Conservation (phyloP, 129 eudicot genomes). For the Silybum marianum region DNA sequence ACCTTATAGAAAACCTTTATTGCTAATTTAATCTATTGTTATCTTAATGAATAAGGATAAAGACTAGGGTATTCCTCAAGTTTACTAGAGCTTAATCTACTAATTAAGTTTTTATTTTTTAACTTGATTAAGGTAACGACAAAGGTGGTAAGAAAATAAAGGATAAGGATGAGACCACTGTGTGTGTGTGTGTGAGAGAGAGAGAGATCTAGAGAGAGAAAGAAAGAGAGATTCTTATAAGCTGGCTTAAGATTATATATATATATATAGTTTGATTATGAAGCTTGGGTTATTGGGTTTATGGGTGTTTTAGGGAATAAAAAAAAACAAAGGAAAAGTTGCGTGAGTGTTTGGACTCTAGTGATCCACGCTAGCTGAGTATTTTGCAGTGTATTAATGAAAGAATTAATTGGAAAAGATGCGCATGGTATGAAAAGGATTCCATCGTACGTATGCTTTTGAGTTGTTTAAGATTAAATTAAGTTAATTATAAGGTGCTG, state of each 20-base stretch:
- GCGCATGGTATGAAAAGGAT: constrained; percentile 50
- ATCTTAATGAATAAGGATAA: constrained; percentile 46
- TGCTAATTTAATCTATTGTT: constrained; percentile 9
- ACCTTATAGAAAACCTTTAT: constrained; percentile 22
- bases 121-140: constrained; percentile 29
- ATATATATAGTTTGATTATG: constrained; percentile 5
- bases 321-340: constrained; percentile 24
- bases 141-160: constrained; percentile 38
- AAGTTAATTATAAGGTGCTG: constrained; percentile 24
- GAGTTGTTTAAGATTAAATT: constrained; percentile 34
- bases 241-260: constrained; percentile 33
- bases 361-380: constrained; percentile 24
- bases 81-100: constrained; percentile 29
- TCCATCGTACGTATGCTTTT: constrained; percentile 37
- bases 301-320: constrained; percentile 36
- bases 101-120: constrained; percentile 4
- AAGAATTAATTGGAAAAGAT: constrained; percentile 33
- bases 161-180: constrained; percentile 50
- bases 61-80: constrained; percentile 26
- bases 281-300: constrained; percentile 24
- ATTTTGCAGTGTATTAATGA: not conserved
- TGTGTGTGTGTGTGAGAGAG: constrained; percentile 13
- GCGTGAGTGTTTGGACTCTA: constrained; percentile 28
- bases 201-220: not conserved
- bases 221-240: constrained; percentile 37